These are phyloP conservation scores for Mucor lusitanicus DNA, from an alignment of 371 early-diverging fungal genomes.

Conservation along the genomic window DNA sequence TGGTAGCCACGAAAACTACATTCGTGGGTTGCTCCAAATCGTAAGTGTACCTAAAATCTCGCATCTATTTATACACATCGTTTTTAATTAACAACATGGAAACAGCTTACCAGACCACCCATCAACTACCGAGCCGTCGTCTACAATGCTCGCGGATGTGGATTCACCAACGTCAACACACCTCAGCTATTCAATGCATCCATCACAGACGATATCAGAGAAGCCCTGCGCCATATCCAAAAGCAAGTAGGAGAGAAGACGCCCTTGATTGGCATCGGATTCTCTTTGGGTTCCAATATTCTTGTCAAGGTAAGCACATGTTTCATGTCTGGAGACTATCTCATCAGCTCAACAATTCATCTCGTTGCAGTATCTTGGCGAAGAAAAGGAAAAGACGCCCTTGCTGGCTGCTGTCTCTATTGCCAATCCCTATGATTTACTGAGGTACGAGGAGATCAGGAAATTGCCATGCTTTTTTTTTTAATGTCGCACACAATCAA, in stretches of 20 bases:
- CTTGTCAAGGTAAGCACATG: conserved; percentile 63
- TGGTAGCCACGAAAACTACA: conserved; percentile 79
- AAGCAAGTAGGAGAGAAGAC: conserved; percentile 54
- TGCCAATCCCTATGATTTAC: conserved; percentile 78
- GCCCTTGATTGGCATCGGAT: conserved; percentile 75
- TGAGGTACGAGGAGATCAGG: conserved; percentile 35
- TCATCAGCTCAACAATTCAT: too few relatives aligned
- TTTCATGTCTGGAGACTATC: not conserved
- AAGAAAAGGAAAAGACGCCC: conserved; percentile 70
- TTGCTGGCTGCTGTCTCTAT: conserved; percentile 75
- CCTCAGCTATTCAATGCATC: conserved; percentile 78
- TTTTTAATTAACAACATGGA: not conserved
- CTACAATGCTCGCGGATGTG: conserved; percentile 85
- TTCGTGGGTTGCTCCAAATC: conserved; percentile 64
- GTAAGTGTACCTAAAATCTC: conserved; percentile 33
- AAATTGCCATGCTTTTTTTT: not conserved
- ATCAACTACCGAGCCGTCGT: conserved; percentile 70
- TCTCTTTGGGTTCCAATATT: conserved; percentile 85
- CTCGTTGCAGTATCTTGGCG: conserved; percentile 67
- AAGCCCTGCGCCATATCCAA: conserved; percentile 55
- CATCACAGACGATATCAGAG: conserved; percentile 76
- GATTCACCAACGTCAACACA: conserved; percentile 65
- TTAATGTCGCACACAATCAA: conserved; percentile 3
- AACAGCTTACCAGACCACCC: conserved; percentile 33
- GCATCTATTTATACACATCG: not conserved